These are phyloP conservation scores for Chara braunii DNA, from an alignment of 139 green algal species.

Conservation along the genomic window DNA sequence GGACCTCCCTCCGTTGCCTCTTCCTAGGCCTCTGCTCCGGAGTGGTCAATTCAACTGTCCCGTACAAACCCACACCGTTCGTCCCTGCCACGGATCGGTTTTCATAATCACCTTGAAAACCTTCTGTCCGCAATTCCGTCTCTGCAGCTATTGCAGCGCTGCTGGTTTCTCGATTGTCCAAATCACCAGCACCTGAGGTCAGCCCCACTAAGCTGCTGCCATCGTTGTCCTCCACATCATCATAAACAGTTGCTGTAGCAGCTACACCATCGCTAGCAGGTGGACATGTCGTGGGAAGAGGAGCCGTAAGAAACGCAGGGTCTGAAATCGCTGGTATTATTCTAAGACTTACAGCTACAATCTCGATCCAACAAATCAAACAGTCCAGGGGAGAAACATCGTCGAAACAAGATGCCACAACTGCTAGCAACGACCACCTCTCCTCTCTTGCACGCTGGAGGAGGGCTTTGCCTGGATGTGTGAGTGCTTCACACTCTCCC, in stretches of 20 bases:
- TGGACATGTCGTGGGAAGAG: not conserved
- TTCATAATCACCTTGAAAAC: no score
- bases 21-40: no score
- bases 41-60: no score
- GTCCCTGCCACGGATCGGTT: no score
- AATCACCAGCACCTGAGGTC: not conserved
- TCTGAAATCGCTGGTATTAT: not conserved
- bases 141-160: no score
- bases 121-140: no score
- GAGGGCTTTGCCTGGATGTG: not conserved
- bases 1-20: no score
- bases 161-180: no score
- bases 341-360: not conserved
- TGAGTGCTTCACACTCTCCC: slow-evolving; percentile 3
- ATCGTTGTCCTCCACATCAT: not conserved
- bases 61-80: no score
- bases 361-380: slow-evolving; percentile 5
- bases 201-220: not conserved
- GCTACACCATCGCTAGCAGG: not conserved
- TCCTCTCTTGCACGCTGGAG: not conserved
- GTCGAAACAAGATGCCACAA: slow-evolving; percentile 11
- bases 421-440: slow-evolving; percentile 9
- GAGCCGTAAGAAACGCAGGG: not conserved
- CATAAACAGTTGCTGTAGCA: not conserved
- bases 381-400: slow-evolving; percentile 9